These are phyloP conservation scores for Akanthomyces uredinophilus DNA, from an alignment of 2,329 filamentous ascomycete species.

Conservation along the genomic window DNA sequence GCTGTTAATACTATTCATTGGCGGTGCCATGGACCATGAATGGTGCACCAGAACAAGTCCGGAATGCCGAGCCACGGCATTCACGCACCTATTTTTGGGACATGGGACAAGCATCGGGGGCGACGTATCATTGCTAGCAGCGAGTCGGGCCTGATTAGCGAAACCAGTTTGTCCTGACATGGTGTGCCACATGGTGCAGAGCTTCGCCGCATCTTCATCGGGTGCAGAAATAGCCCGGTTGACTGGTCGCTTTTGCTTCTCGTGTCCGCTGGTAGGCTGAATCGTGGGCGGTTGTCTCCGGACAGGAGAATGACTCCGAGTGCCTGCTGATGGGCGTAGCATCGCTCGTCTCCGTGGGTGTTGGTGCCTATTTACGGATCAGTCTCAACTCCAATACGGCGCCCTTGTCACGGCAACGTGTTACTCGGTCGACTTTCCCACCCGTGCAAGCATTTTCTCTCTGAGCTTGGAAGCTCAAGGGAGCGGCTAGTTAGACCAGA, in stretches of 20 bases:
- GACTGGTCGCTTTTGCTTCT: slow-evolving; percentile 2
- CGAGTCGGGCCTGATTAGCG: slow-evolving; percentile 12
- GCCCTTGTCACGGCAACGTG: neutral
- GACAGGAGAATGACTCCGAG: neutral
- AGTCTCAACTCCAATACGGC: neutral
- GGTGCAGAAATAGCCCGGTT: neutral
- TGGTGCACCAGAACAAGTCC: slow-evolving; percentile 7
- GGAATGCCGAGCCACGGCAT: slow-evolving; percentile 9
- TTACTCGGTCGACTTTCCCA: neutral
- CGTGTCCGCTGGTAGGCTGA: neutral
- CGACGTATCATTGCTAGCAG: neutral
- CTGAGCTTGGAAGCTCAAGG: neutral
- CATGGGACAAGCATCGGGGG: neutral
- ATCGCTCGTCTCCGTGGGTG: neutral
- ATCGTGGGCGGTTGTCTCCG: neutral
- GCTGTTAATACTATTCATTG: neutral
- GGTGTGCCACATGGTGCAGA: slow-evolving; percentile 5
- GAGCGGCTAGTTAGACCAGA: neutral
- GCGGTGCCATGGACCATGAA: neutral
- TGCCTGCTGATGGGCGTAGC: neutral
- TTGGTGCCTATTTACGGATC: neutral
- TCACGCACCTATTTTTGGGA: slow-evolving; percentile 13
- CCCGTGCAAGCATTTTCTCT: neutral
- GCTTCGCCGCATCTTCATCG: neutral
- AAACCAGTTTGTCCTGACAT: slow-evolving; percentile 1